Percentiles rank a stretch among this genome's conserved stretches.
Evolutionary conservation across 495 filamentous ascomycete species (phyloP).

Genomic region (Entonaema liquescens): DNA sequence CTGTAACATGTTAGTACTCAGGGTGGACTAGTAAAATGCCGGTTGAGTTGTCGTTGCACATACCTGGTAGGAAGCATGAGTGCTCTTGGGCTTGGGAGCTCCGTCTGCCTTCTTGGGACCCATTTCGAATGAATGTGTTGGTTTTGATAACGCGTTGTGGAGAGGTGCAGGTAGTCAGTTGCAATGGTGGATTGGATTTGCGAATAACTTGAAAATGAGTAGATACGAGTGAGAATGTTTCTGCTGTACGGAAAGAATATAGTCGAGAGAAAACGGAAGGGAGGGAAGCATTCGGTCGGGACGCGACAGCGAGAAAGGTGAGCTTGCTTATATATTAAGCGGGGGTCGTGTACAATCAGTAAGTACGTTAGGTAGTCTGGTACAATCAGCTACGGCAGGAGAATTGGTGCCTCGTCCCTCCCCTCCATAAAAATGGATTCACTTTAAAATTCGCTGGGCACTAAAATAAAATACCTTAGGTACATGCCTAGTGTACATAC

Average conservation of each 20-base stretch:
- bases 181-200: constrained; percentile 34
- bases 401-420: constrained; percentile 18
- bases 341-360: constrained; percentile 53
- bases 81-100: constrained; percentile 66
- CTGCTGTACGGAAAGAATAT: constrained; percentile 17
- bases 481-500: neutral
- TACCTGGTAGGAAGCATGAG: constrained; percentile 66
- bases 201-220: constrained; percentile 11
- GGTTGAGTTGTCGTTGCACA: constrained; percentile 48
- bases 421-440: constrained; percentile 27
- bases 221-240: constrained; percentile 17
- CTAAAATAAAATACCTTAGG: constrained; percentile 24
- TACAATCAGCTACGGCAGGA: constrained; percentile 41
- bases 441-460: constrained; percentile 22
- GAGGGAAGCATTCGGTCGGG: constrained; percentile 57
- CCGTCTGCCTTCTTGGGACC: constrained; percentile 71
- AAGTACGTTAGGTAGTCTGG: constrained; percentile 33
- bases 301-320: constrained; percentile 51
- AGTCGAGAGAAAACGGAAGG: constrained; percentile 49
- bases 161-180: constrained; percentile 18
- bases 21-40: constrained; percentile 29
- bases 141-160: constrained; percentile 12
- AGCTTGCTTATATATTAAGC: constrained; percentile 59
- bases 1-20: constrained; percentile 56
- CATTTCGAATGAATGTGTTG: constrained; percentile 56